phyloP scores from a whole-genome alignment of 331 rosid species.

The Cydonia oblonga region DNA sequence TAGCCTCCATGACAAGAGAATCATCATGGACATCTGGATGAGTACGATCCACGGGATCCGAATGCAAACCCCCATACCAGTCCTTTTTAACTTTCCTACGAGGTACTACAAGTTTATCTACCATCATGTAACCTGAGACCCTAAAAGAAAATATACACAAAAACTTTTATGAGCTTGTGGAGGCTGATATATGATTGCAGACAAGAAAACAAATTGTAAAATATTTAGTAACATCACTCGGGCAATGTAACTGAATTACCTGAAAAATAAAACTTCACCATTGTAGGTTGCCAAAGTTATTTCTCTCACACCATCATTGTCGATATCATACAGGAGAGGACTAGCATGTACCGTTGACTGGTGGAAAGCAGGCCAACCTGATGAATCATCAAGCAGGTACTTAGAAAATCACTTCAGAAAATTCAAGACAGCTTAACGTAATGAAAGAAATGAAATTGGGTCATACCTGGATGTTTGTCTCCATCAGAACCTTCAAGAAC shows the following conservation, averaged over 20 bases:
- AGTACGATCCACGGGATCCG: constrained; percentile 77
- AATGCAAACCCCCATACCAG: constrained; percentile 65
- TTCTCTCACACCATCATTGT: constrained; percentile 96
- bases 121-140: constrained; percentile 94
- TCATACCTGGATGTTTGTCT: constrained; percentile 84
- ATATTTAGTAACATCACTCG: neutral
- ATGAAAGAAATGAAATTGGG: neutral
- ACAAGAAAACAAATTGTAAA: neutral
- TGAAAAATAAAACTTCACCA: constrained; percentile 95
- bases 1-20: constrained; percentile 50
- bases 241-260: constrained; percentile 32
- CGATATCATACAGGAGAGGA: constrained; percentile 86
- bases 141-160: constrained; percentile 26
- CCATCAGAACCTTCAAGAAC: constrained; percentile 94
- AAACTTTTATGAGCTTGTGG: neutral
- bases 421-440: neutral
- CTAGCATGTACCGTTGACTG: constrained; percentile 97
- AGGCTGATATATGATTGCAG: neutral
- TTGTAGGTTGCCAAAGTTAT: constrained; percentile 91
- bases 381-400: constrained; percentile 22
- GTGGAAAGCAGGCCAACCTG: constrained; percentile 99
- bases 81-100: constrained; percentile 71
- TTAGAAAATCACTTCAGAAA: neutral
- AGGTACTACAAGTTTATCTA: constrained; percentile 79
- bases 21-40: constrained; percentile 89